Evolutionary conservation across 495 filamentous ascomycete species (phyloP).

Genomic region (Venustampulla echinocandica): DNA sequence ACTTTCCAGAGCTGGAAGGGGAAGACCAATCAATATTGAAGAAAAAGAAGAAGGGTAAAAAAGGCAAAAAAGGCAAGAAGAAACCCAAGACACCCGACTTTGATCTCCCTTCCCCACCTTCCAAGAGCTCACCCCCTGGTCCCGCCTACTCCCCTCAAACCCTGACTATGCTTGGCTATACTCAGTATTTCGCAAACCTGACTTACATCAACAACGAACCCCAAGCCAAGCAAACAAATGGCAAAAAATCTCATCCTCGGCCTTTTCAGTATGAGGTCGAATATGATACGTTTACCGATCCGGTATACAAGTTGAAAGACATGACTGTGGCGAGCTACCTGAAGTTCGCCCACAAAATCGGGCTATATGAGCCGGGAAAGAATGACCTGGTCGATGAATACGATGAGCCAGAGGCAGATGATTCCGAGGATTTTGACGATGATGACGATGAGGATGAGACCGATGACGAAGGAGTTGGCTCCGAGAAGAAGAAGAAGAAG

Average conservation of each 20-base stretch:
- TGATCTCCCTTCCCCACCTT: constrained; percentile 60
- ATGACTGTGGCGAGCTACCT: constrained; percentile 79
- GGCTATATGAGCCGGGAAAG: constrained; percentile 36
- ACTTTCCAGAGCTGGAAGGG: not conserved
- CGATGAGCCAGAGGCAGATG: not conserved
- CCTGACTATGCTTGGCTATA: constrained; percentile 65
- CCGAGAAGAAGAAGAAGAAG: constrained; percentile 14
- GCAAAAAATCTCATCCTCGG: constrained; percentile 43
- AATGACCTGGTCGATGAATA: constrained; percentile 18
- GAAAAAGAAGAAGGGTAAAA: constrained; percentile 25
- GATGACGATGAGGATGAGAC: constrained; percentile 1
- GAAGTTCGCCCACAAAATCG: constrained; percentile 70
- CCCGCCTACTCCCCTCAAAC: constrained; percentile 88
- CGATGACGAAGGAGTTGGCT: constrained; percentile 6
- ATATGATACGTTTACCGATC: constrained; percentile 72
- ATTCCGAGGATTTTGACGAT: constrained; percentile 10
- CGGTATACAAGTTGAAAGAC: constrained; percentile 66
- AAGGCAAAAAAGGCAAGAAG: constrained; percentile 46
- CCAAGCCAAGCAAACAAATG: constrained; percentile 42
- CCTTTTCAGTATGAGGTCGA: constrained; percentile 72
- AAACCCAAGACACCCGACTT: constrained; percentile 53
- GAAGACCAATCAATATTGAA: constrained; percentile 11
- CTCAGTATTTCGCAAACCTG: constrained; percentile 89
- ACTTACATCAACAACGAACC: constrained; percentile 73
- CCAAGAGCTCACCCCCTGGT: constrained; percentile 65